A percentile compares a stretch with the other conserved stretches of the same genome.
These are phyloP conservation scores for Boletus tomentosulus DNA, from an alignment of 768 basidiomycete genomes.

Conservation along the genomic window DNA sequence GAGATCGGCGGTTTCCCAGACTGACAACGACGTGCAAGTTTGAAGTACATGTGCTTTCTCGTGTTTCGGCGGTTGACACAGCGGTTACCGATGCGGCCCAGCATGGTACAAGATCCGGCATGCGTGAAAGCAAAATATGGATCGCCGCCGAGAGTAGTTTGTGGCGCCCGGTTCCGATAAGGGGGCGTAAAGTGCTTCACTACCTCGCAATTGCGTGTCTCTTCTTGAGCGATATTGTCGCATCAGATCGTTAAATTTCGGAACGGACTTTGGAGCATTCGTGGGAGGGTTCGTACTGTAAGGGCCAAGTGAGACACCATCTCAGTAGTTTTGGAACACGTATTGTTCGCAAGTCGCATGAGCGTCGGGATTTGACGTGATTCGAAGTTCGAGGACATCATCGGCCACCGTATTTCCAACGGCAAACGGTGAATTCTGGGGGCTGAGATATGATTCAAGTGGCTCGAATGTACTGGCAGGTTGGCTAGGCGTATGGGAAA, in stretches of 20 bases:
- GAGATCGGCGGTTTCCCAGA: background rate
- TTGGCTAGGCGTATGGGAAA: conserved; percentile 16
- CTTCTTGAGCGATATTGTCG: background rate
- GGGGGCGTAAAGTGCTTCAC: background rate
- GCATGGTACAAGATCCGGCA: background rate
- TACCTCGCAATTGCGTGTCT: background rate
- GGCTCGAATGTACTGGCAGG: no score
- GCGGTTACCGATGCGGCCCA: background rate
- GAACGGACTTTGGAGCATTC: background rate
- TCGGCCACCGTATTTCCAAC: background rate
- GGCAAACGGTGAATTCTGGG: background rate
- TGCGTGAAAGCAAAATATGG: no score
- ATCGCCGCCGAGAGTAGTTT: background rate
- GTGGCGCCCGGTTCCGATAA: background rate
- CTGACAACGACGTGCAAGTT: background rate
- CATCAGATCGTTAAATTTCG: background rate
- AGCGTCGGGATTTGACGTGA: background rate
- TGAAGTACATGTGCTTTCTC: background rate
- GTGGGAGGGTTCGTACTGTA: no score
- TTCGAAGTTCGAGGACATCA: background rate
- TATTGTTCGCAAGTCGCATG: background rate
- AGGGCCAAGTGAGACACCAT: background rate
- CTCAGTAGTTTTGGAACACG: conserved; percentile 1
- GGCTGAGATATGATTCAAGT: background rate
- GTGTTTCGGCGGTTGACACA: background rate